These are phyloP conservation scores for Colletotrichum sp. DNA, from an alignment of 2,329 filamentous ascomycete genomes.

Conservation along the genomic window DNA sequence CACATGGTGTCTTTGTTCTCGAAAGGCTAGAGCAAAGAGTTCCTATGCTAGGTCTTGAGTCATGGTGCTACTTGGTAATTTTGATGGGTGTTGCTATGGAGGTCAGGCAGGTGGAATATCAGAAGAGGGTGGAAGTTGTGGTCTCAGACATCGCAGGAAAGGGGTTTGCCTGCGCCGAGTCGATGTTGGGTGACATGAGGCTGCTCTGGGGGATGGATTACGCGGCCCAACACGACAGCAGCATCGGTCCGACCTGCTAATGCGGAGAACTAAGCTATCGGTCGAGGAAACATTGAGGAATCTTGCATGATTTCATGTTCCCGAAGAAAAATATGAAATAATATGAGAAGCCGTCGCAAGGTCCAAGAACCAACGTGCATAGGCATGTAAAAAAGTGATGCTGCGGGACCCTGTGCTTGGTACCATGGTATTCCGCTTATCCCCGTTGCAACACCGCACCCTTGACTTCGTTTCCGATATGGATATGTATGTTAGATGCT, in stretches of 20 bases:
- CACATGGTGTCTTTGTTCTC: background rate
- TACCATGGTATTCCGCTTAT: background rate
- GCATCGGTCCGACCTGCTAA: background rate
- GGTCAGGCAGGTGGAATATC: background rate
- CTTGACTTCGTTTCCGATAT: background rate
- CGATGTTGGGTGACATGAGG: background rate
- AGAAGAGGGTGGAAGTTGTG: background rate
- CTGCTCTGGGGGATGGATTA: background rate
- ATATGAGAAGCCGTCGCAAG: background rate
- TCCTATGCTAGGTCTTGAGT: background rate
- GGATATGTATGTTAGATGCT: background rate
- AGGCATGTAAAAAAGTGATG: background rate
- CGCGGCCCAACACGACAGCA: background rate
- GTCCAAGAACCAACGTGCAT: background rate
- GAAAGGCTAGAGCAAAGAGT: slow-evolving; percentile 8
- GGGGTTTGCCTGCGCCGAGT: background rate
- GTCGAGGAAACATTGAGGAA: background rate
- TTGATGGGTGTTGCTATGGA: background rate
- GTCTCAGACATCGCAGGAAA: background rate
- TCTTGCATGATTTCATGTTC: background rate
- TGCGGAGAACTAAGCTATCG: background rate
- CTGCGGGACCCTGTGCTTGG: background rate
- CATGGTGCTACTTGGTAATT: background rate
- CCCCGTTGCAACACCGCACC: background rate
- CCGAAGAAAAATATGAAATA: background rate